These are phyloP conservation scores for Thelephora ganbajun DNA, from an alignment of 768 basidiomycete genomes.

Conservation along the genomic window DNA sequence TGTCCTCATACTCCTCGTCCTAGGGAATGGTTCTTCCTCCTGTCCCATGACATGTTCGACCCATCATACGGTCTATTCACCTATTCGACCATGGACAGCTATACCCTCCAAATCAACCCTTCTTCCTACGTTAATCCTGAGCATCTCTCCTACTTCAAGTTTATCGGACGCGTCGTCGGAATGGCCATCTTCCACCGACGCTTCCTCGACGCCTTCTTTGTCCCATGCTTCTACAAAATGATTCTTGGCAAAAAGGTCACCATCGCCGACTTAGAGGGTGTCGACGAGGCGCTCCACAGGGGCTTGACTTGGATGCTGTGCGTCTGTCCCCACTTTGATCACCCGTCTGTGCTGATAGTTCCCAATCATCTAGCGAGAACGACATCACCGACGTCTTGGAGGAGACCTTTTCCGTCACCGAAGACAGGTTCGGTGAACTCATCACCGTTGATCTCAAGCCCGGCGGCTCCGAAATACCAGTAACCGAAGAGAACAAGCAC, in stretches of 20 bases:
- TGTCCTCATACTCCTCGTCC: not conserved
- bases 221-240: slow-evolving; percentile 72
- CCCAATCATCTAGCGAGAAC: slow-evolving; percentile 35
- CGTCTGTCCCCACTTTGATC: slow-evolving; percentile 15
- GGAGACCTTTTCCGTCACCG: slow-evolving; percentile 57
- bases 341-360: slow-evolving; percentile 1
- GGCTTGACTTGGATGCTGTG: slow-evolving; percentile 68
- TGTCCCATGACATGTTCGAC: slow-evolving; percentile 75
- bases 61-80: slow-evolving; percentile 74
- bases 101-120: slow-evolving; percentile 70
- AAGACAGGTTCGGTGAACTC: slow-evolving; percentile 64
- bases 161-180: slow-evolving; percentile 62
- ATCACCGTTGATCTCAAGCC: slow-evolving; percentile 54
- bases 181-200: slow-evolving; percentile 67
- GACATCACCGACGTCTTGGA: slow-evolving; percentile 65
- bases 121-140: slow-evolving; percentile 66
- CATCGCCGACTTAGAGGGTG: slow-evolving; percentile 51
- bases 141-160: slow-evolving; percentile 70
- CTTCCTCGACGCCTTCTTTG: slow-evolving; percentile 71
- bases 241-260: slow-evolving; percentile 47
- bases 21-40: slow-evolving; percentile 79
- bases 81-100: slow-evolving; percentile 70
- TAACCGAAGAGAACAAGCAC: slow-evolving; percentile 66
- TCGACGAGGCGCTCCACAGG: slow-evolving; percentile 55
- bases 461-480: slow-evolving; percentile 42